Conservation (phyloP, 2,329 filamentous ascomycete genomes). For the Colletotrichum orbiculare region DNA sequence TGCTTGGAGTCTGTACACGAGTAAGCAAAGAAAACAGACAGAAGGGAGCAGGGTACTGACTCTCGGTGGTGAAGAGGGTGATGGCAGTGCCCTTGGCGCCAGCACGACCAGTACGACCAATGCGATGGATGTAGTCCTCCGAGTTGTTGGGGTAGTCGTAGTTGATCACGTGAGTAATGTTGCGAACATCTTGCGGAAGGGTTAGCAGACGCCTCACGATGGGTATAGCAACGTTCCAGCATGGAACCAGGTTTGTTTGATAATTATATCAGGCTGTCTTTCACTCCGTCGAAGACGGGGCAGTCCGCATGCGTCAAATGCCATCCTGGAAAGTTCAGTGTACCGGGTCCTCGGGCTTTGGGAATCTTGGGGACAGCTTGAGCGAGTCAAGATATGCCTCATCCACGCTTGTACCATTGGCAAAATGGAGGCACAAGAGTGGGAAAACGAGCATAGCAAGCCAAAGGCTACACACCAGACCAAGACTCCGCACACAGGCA, state of each 20-base stretch:
- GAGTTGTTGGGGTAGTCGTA: constrained; percentile 99
- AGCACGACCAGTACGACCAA: constrained; percentile 95
- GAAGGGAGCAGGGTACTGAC: constrained; percentile 68
- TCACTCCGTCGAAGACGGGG: constrained; percentile 67
- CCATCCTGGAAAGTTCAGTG: constrained; percentile 64
- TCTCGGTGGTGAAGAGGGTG: constrained; percentile 99
- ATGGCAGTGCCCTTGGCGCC: constrained; percentile 96
- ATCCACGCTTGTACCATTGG: constrained; percentile 79
- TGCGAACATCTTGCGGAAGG: constrained; percentile 93
- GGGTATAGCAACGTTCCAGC: constrained; percentile 73
- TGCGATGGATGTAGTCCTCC: constrained; percentile 98
- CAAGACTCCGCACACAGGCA: constrained; percentile 82
- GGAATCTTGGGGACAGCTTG: constrained; percentile 75
- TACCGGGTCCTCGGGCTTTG: constrained; percentile 67
- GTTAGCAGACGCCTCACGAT: constrained; percentile 78
- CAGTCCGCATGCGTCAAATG: constrained; percentile 70
- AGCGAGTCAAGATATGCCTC: constrained; percentile 82
- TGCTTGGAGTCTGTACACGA: constrained; percentile 80
- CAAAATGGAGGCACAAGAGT: constrained; percentile 73
- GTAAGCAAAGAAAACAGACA: constrained; percentile 47
- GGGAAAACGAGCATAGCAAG: constrained; percentile 80
- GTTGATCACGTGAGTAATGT: constrained; percentile 99
- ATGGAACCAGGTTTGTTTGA: constrained; percentile 57
- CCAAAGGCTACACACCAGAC: constrained; percentile 75
- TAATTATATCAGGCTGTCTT: constrained; percentile 64